Percentiles rank a stretch among this genome's conserved stretches.
Evolutionary conservation across 805 yeast genomes (phyloP).

Genomic region (Dipodascus geniculatus): DNA sequence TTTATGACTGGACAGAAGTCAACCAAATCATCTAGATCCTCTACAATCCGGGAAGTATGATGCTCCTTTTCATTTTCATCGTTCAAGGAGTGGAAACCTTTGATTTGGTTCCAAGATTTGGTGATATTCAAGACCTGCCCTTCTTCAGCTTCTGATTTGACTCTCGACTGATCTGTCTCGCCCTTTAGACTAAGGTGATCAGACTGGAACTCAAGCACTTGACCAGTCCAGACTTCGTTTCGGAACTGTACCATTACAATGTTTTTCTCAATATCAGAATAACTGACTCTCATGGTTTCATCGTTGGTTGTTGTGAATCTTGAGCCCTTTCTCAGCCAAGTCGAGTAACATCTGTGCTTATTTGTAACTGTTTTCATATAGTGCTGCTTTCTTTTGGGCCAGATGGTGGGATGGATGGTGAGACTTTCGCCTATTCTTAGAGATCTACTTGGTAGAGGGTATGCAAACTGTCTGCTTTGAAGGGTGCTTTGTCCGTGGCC

Average conservation of each 20-base stretch:
- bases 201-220: background rate
- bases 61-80: background rate
- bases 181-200: background rate
- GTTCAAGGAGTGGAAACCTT: background rate
- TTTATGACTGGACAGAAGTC: background rate
- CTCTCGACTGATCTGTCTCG: background rate
- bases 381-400: background rate
- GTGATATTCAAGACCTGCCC: background rate
- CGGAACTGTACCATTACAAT: background rate
- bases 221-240: background rate
- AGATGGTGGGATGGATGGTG: background rate
- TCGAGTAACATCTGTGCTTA: background rate
- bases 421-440: background rate
- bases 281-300: background rate
- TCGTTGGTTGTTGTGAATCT: background rate
- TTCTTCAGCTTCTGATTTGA: background rate
- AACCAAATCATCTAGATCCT: background rate
- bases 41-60: background rate
- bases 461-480: background rate
- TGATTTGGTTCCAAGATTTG: background rate
- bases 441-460: background rate
- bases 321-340: background rate
- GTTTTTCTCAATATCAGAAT: background rate
- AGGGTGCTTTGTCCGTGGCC: background rate
- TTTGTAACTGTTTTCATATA: background rate